Percentiles rank a stretch among this genome's conserved stretches.
phyloP scores from a whole-genome alignment of 768 basidiomycete genomes.

The Leccinellum albellum region DNA sequence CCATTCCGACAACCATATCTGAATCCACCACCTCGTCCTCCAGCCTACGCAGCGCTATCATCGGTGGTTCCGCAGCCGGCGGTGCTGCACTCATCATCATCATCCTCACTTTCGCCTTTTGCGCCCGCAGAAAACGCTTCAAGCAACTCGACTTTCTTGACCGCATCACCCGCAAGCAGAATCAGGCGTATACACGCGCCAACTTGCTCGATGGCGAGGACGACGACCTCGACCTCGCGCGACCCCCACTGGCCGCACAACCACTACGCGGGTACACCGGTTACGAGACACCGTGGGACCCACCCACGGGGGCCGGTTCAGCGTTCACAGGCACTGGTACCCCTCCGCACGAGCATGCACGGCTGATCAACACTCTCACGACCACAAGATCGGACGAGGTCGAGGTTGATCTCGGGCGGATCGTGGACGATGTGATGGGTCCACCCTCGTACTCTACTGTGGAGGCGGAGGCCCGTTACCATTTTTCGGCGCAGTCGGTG shows the following conservation, averaged over 20 bases:
- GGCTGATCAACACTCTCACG: constrained; percentile 21
- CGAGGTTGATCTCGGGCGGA: constrained; percentile 38
- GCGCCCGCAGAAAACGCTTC: constrained; percentile 35
- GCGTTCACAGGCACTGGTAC: constrained; percentile 15
- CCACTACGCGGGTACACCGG: constrained; percentile 12
- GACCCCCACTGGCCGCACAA: neutral
- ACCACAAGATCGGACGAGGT: constrained; percentile 3
- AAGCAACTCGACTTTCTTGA: constrained; percentile 31
- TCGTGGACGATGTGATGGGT: constrained; percentile 51
- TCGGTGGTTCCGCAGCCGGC: constrained; percentile 41
- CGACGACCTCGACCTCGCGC: constrained; percentile 4
- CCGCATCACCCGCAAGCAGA: constrained; percentile 24
- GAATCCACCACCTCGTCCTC: neutral
- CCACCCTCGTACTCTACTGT: constrained; percentile 13
- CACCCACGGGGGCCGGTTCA: neutral
- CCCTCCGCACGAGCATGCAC: constrained; percentile 32
- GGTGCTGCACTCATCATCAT: constrained; percentile 36
- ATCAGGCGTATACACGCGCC: constrained; percentile 16
- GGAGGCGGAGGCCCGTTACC: neutral
- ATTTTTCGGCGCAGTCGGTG: constrained; percentile 24
- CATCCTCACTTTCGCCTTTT: constrained; percentile 35
- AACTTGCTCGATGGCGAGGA: constrained; percentile 27
- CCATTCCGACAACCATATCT: constrained; percentile 21
- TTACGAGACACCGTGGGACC: constrained; percentile 23
- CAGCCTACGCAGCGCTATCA: constrained; percentile 35